Conservation (phyloP, 768 basidiomycete species). For the Pulveroboletus sp. region DNA sequence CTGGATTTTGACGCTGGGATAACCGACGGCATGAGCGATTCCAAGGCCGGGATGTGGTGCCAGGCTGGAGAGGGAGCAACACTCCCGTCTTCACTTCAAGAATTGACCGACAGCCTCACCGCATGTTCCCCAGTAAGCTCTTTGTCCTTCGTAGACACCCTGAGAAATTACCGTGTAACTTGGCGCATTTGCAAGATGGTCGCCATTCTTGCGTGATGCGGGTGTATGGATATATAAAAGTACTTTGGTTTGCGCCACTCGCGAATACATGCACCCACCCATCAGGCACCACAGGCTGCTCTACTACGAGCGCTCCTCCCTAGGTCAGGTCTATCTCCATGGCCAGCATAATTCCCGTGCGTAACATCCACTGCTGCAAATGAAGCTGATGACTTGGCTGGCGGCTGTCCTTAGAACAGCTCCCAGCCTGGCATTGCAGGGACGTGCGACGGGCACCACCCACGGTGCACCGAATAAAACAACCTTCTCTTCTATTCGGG, state of each 20-base stretch:
- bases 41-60: too few relatives aligned
- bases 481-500: neutral
- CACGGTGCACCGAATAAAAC: too few relatives aligned
- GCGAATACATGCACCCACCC: neutral
- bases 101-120: too few relatives aligned
- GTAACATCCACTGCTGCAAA: neutral
- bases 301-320: neutral
- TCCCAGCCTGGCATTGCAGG: neutral
- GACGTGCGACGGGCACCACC: neutral
- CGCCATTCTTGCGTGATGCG: conserved; percentile 10
- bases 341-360: neutral
- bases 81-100: neutral
- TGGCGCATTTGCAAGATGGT: neutral
- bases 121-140: too few relatives aligned
- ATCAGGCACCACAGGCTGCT: too few relatives aligned
- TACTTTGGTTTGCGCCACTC: too few relatives aligned
- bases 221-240: neutral
- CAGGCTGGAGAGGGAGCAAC: neutral
- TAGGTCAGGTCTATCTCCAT: neutral
- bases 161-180: too few relatives aligned
- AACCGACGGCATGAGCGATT: too few relatives aligned
- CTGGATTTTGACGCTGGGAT: too few relatives aligned
- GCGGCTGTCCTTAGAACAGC: neutral
- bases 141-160: too few relatives aligned
- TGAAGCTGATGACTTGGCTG: neutral